A percentile compares a stretch with the other conserved stretches of the same genome.
Evolutionary conservation across 192 early-diverging fungal genomes (phyloP).

Genomic region (Dispira parvispora): DNA sequence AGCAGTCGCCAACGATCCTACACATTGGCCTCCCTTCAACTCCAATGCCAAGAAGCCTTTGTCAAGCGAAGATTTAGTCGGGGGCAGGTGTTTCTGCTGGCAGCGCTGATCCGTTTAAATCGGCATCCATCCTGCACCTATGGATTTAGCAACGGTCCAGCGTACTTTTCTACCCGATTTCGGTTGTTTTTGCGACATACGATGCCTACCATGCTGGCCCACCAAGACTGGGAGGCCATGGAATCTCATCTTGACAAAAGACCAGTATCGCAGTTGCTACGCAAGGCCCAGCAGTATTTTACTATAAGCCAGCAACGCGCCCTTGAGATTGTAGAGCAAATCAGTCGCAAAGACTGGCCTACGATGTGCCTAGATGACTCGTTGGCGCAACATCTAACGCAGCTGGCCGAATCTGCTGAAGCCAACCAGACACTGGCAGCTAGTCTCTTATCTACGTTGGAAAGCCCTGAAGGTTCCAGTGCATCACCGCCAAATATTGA

Average conservation of each 20-base stretch:
- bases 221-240: not conserved
- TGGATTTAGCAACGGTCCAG: not conserved
- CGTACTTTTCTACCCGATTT: not conserved
- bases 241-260: not conserved
- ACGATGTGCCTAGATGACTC: too few relatives aligned
- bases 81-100: not conserved
- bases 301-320: too few relatives aligned
- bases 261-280: not conserved
- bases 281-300: not conserved
- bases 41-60: too few relatives aligned
- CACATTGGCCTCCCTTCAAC: too few relatives aligned
- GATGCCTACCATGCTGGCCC: not conserved
- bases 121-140: not conserved
- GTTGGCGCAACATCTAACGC: too few relatives aligned
- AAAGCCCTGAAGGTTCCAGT: too few relatives aligned
- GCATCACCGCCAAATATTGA: too few relatives aligned
- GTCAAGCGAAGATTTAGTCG: not conserved
- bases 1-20: not conserved
- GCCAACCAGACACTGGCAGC: too few relatives aligned
- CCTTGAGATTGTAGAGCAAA: too few relatives aligned
- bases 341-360: too few relatives aligned
- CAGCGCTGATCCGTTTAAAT: not conserved
- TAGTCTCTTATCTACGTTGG: too few relatives aligned
- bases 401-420: too few relatives aligned
- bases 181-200: not conserved